Evolutionary conservation across 306 rosid species (phyloP), one percentile per base, ranked within the genome.

Genomic region (Lathyrus tuberosus): DNA sequence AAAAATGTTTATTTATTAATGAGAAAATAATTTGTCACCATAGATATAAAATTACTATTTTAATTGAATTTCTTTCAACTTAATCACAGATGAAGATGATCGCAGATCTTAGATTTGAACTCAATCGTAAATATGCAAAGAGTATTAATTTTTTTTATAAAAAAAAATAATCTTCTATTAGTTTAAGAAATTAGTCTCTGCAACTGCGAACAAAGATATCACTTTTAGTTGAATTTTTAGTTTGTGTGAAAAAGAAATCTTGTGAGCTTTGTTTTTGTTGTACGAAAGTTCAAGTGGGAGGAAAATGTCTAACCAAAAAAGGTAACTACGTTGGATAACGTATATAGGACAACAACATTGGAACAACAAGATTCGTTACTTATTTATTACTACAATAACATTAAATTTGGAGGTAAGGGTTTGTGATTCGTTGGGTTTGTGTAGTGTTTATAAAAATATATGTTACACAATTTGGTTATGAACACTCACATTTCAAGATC

Each of bases 241-340:
- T 12, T 38, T 9, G 15, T 15, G 14, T 60, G n/a, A 15, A 20
- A 35, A 35, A 0, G 31, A 63, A 74, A 63, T 54, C 30, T 30
- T 65, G 52, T 20, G 5, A 28, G 14, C 48, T 20, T 62, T 44
- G 52, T 10, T n/a, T n/a, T n/a, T 51, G 56, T 42, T 51, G 22
- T 51, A 33, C 24, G 70, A 64, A 22, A 71, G 70, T 3, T 69
- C 8, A 40, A 76, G 58, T 78, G 75, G 81, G 84, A 76, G 82
- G 82, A 56, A 80, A 79, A 78, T 80, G 86, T 83, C 38, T 74
- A 65, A 60, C 86, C 81, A 81, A 77, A 77, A 79, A 79, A 37
- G 68, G 81, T n/a, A 33, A 67, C 71, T 56, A 43, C 38, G 13
- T 70, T 73, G 74, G 74, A 67, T 71, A 78, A 80, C 78, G 84